Conservation (phyloP, 805 yeast genomes). For the Wickerhamiella azyma region DNA sequence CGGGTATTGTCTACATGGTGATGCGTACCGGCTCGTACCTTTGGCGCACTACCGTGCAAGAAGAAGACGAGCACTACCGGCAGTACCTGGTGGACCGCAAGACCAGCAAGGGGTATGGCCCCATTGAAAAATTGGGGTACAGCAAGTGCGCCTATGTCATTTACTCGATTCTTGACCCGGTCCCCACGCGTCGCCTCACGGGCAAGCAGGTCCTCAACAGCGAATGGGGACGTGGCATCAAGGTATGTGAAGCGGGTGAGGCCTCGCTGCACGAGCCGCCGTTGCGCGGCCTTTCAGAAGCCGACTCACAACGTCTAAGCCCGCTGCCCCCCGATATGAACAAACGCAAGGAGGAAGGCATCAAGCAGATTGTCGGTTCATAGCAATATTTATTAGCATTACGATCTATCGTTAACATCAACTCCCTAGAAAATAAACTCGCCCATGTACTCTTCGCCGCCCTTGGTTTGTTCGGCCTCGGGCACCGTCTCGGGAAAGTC, state of each 20-base stretch:
- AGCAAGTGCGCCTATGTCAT: constrained; percentile 87
- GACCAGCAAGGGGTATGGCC: constrained; percentile 77
- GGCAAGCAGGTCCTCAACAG: constrained; percentile 78
- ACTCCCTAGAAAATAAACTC: neutral
- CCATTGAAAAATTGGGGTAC: constrained; percentile 72
- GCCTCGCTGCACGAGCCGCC: constrained; percentile 5
- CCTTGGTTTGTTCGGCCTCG: neutral
- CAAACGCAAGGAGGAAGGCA: neutral
- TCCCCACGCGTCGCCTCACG: constrained; percentile 73
- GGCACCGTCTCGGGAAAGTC: neutral
- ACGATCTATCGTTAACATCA: neutral
- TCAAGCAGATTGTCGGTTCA: neutral
- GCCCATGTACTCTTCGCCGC: neutral
- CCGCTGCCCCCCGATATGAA: neutral
- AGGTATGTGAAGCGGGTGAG: constrained; percentile 58
- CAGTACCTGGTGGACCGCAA: constrained; percentile 67
- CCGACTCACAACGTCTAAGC: neutral
- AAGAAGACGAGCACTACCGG: constrained; percentile 66
- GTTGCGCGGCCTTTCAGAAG: neutral
- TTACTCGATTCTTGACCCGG: constrained; percentile 85
- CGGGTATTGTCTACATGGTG: constrained; percentile 63
- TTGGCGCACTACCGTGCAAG: constrained; percentile 68
- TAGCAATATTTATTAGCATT: neutral
- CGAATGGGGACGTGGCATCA: constrained; percentile 92
- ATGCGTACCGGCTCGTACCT: constrained; percentile 87